Evolutionary conservation across 306 rosid genomes (phyloP).

Genomic region (Vigna unguiculata): DNA sequence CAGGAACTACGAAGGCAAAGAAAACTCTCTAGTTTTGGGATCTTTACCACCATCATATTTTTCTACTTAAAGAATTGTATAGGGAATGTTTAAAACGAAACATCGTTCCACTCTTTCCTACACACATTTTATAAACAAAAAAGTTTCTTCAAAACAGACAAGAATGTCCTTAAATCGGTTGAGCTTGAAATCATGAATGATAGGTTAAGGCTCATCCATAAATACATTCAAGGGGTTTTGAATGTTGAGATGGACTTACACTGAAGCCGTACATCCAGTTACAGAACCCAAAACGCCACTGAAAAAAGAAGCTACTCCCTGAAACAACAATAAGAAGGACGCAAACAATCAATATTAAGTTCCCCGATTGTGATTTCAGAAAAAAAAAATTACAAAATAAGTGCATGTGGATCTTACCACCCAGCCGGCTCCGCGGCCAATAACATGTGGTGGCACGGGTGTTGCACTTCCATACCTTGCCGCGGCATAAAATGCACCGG

Average conservation of each 20-base stretch:
- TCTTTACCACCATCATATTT: too few relatives aligned
- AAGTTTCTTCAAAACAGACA: not conserved
- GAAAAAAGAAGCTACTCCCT: conserved; percentile 75
- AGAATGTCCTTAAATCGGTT: not conserved
- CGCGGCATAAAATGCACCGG: conserved; percentile 79
- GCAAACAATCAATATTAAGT: not conserved
- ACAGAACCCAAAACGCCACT: conserved; percentile 74
- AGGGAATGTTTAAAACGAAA: too few relatives aligned
- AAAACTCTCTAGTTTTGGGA: too few relatives aligned
- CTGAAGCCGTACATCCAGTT: conserved; percentile 78
- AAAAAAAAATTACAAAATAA: conserved; percentile 34
- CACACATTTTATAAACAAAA: not conserved
- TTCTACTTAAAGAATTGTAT: too few relatives aligned
- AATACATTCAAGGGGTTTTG: not conserved
- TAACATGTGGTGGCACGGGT: conserved; percentile 82
- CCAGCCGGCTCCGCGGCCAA: conserved; percentile 87
- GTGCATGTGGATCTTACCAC: conserved; percentile 53
- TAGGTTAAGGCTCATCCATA: not conserved
- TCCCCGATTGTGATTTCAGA: not conserved
- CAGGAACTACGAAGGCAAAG: too few relatives aligned
- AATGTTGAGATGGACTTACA: conserved; percentile 51
- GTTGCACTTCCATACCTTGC: conserved; percentile 88
- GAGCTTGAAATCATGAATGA: not conserved
- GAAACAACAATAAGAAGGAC: conserved; percentile 34
- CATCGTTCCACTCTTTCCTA: too few relatives aligned